phyloP scores from a whole-genome alignment of 139 green algal species.

The Chlamydomonas urium region DNA sequence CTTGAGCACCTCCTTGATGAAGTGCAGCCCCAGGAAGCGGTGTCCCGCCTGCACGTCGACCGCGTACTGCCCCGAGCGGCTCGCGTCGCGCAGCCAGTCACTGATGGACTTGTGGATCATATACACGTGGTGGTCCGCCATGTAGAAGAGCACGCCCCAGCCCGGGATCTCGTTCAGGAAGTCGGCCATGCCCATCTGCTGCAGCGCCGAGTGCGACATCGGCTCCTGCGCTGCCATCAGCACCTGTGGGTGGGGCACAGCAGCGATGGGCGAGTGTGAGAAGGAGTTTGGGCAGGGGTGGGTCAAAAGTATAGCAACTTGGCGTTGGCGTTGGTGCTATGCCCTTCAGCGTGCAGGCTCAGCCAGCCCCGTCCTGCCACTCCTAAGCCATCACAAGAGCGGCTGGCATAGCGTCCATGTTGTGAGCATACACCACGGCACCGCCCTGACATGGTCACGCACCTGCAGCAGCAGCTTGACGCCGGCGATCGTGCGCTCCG shows the following conservation, averaged over 20 bases:
- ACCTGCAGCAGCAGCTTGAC: neutral
- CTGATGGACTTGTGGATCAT: slow-evolving; percentile 26
- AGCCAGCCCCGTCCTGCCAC: no score
- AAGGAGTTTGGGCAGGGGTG: no score
- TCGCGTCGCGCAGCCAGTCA: slow-evolving; percentile 18
- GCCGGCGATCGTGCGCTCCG: no score
- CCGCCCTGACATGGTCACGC: no score
- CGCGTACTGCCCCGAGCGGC: neutral
- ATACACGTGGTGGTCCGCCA: slow-evolving; percentile 34
- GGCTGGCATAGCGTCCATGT: no score
- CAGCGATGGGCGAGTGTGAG: no score
- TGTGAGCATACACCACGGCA: no score
- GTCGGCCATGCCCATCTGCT: slow-evolving; percentile 4
- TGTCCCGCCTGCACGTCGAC: slow-evolving; percentile 5
- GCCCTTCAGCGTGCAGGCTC: no score
- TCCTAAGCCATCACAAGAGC: no score
- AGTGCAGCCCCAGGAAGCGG: neutral
- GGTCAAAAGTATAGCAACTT: no score
- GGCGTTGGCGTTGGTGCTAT: no score
- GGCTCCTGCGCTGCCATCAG: slow-evolving; percentile 17
- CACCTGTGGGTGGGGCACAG: no score
- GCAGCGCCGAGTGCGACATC: slow-evolving; percentile 14
- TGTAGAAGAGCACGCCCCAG: slow-evolving; percentile 16
- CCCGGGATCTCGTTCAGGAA: neutral
- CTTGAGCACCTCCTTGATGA: slow-evolving; percentile 3